phyloP scores from a whole-genome alignment of 768 basidiomycete species.

The Termitomyces titanicus region DNA sequence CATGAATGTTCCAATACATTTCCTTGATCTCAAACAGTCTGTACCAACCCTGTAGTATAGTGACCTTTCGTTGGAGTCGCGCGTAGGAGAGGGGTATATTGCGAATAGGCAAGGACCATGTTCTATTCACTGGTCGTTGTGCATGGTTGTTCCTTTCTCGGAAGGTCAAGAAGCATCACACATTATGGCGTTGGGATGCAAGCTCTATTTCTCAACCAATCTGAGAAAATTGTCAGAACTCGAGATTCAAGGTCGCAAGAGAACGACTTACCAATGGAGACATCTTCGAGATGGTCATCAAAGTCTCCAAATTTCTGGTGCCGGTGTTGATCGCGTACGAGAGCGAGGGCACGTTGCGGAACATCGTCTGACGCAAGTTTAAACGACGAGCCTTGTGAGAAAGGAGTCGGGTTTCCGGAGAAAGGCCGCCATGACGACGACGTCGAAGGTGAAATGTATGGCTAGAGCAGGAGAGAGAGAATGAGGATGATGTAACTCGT shows the following conservation, averaged over 20 bases:
- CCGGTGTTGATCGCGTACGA: constrained; percentile 46
- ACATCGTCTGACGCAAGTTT: constrained; percentile 42
- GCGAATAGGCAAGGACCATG: no score
- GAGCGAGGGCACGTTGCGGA: constrained; percentile 42
- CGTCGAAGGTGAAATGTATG: constrained; percentile 40
- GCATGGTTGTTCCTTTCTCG: no score
- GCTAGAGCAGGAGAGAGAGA: constrained; percentile 30
- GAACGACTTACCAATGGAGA: constrained; percentile 40
- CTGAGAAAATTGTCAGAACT: constrained; percentile 17
- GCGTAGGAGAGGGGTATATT: no score
- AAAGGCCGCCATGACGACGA: constrained; percentile 47
- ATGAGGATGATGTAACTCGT: not conserved
- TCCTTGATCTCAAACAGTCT: no score
- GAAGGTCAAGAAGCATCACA: not conserved
- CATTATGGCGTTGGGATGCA: constrained; percentile 27
- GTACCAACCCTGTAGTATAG: no score
- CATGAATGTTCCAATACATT: no score
- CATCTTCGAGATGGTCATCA: constrained; percentile 80
- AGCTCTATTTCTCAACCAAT: constrained; percentile 41
- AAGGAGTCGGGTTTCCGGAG: constrained; percentile 33
- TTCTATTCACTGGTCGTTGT: no score
- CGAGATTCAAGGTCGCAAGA: constrained; percentile 16
- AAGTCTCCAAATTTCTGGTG: constrained; percentile 72
- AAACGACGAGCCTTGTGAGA: constrained; percentile 42
- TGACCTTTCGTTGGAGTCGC: no score